Evolutionary conservation across 2,329 filamentous ascomycete genomes (phyloP), one percentile per base, ranked within the genome.

Genomic region (Cercospora brassicicola): DNA sequence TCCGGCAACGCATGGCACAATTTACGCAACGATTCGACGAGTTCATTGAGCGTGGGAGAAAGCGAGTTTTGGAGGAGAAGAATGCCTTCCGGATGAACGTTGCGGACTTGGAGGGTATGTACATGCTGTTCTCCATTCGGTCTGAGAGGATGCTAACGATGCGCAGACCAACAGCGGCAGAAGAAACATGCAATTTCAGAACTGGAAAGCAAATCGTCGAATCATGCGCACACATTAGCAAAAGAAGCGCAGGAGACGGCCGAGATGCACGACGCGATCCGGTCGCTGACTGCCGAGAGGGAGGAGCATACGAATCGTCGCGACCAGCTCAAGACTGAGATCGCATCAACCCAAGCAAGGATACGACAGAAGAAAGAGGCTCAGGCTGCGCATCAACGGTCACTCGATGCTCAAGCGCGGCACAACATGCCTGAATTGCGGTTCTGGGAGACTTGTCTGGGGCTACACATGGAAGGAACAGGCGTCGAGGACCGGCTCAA

Each of bases 401-500:
- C 92, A 73, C 84, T 96, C 42, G 92, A 96, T 75, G 87, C 90
- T 1, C 94, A 98, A 81, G 88, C 91, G 64, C 88, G 93, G 36
- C 91, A 94, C 80, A 98, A 99, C 80, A 87, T 92, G 53, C 95
- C 95, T 0, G 95, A 99, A 82, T 85, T 99, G 56, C 91, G 94
- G 73, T 98, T 98, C 78, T 99, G 95, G 95, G 91, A 96, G 78
- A 91, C 90, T 64, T 95, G 94, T 78, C 83, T 99, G 68, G 94
- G 94, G 67, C 80, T 98, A 77, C 85, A 91, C 69, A 96, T 99
- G 76, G 94, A 98, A 77, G 94, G 94, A 1, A 91, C 92, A 0
- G 76, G 77, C 4, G 70, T 74, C 15, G 89, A 92, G 70, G 94
- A 97, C 80, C 87, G 91, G 28, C 84, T 99, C 73, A 94, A 94